Evolutionary conservation across 495 filamentous ascomycete species (phyloP), one percentile per base, ranked within the genome.

Genomic region (Pseudomonodictys pantanalensis): DNA sequence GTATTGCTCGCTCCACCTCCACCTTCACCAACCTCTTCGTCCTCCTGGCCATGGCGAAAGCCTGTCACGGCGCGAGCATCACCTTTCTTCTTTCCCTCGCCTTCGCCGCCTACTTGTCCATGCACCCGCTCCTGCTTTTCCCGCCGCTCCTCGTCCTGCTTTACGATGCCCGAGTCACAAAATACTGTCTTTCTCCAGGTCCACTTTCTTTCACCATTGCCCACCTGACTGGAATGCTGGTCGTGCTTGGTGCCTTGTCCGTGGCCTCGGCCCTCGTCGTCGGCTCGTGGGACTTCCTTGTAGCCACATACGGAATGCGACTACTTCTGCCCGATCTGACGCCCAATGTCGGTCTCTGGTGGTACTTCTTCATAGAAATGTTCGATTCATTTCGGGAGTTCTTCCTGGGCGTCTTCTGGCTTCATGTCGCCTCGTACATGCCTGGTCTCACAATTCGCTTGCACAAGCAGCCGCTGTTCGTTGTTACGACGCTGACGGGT

Each of bases 321-420:
- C 79, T 98, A 12, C 83, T 93, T 2, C 83, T 98, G 3, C 91
- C 91, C 1, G 95, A 97, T 73, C 77, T 98, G 41, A 92, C 92
- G 0, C 93, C 93, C 22, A 98, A 97, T 62, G 86, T 95, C 35
- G 93, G 93, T 1, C 79, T 98, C 0, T 98, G 93, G 93, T 98
- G 93, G 93, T 98, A 98, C 75, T 98, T 97, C 74, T 97, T 98
- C 75, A 95, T 92, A 65, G 93, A 98, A 75, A 98, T 98, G 84
- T 98, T 98, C 71, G 93, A 98, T 73, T 92, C 91, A 3, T 98
- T 98, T 79, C 84, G 93, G 22, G 86, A 87, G 47, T 97, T 98
- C 78, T 98, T 98, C 79, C 80, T 98, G 2, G 95, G 89, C 20
- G 91, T 97, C 5, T 98, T 98, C 73, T 97, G 95, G 90, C 82